A percentile compares a stretch with the other conserved stretches of the same genome.
phyloP scores from a whole-genome alignment of 2,329 filamentous ascomycete genomes.

The Mycosphaerelloides madeirae region DNA sequence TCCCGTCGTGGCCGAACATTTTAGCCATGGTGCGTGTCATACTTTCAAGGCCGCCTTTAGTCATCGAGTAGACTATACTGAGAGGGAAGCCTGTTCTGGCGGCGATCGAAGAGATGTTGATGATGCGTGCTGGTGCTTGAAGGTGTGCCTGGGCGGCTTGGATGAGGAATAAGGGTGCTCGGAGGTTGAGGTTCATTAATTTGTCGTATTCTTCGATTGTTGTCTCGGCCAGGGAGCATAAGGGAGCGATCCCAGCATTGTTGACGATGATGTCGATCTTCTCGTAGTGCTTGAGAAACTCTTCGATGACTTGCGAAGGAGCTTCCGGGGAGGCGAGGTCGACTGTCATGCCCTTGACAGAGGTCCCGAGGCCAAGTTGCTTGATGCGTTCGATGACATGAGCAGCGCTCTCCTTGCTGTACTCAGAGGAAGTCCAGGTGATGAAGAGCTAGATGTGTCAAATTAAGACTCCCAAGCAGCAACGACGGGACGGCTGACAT shows the following conservation, averaged over 20 bases:
- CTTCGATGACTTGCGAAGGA: conserved; percentile 1
- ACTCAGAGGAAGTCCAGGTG: background rate
- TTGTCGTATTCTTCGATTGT: conserved; percentile 48
- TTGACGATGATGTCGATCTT: conserved; percentile 40
- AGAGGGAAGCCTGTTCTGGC: conserved; percentile 43
- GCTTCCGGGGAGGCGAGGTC: conserved; percentile 5
- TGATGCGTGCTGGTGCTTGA: conserved; percentile 44
- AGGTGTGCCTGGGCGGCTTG: conserved; percentile 51
- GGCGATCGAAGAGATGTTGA: conserved; percentile 56
- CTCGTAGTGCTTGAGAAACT: background rate
- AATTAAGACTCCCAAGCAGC: background rate
- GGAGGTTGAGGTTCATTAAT: conserved; percentile 54
- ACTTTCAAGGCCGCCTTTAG: conserved; percentile 56
- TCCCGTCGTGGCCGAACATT: conserved; percentile 51
- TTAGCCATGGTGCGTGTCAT: conserved; percentile 55
- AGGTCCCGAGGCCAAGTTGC: background rate
- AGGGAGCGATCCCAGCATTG: conserved; percentile 30
- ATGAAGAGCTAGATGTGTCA: conserved; percentile 3
- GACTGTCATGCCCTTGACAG: background rate
- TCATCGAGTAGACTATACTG: conserved; percentile 50
- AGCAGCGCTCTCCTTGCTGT: background rate
- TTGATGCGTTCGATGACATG: background rate
- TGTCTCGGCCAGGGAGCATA: conserved; percentile 34
- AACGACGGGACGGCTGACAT: conserved; percentile 18
- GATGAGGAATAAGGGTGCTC: conserved; percentile 50